Base-by-base conservation (phyloP, 257 asterid species). In the Orobanche coerulescens region DNA sequence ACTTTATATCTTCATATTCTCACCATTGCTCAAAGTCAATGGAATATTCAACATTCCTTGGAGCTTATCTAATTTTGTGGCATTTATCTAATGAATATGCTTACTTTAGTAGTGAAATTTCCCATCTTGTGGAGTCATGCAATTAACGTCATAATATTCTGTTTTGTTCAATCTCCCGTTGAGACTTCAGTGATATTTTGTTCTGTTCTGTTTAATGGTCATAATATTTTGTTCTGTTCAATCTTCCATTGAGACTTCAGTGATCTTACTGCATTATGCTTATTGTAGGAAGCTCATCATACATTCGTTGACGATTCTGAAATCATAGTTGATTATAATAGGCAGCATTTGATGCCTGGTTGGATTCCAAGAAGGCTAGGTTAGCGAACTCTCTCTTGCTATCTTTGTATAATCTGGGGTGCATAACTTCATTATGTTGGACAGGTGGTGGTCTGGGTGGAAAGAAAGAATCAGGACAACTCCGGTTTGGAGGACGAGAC, bases 301-400 rank as follows among this genome's bases (percentile, higher is more conserved):
- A 73, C 94, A 31, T 28, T 43, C 22, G 68, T 93, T 40, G 97
- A 93, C n/a, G 94, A 80, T 80, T 93, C 95, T 26, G 97, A 89
- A 69, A 84, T 93, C 53, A 74, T 81, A 64, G 99, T 93, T 61
- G 99, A 93, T 74, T 93, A 84, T 82, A 86, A 83, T 49, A 82
- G 96, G 69, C 97, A 93, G 75, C 95, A 85, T 42, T 78, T 93
- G 76, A 93, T 89, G 98, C 89, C 96, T 20, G 95, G 99, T 40
- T 93, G 99, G 99, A 89, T 93, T 75, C 97, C 99, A 12, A 84
- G 99, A 84, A 81, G 99, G 73, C 76, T 93, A 74, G 95, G 97
- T 84, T 69, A 54, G 77, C 49, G 58, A 64, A 7, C 26, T 20
- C 46, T 52, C 42, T 13, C 49, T 15, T 6, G 51, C 43, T 8